These are phyloP conservation scores for Primulina eburnea DNA, from an alignment of 257 asterid species.

Conservation along the genomic window DNA sequence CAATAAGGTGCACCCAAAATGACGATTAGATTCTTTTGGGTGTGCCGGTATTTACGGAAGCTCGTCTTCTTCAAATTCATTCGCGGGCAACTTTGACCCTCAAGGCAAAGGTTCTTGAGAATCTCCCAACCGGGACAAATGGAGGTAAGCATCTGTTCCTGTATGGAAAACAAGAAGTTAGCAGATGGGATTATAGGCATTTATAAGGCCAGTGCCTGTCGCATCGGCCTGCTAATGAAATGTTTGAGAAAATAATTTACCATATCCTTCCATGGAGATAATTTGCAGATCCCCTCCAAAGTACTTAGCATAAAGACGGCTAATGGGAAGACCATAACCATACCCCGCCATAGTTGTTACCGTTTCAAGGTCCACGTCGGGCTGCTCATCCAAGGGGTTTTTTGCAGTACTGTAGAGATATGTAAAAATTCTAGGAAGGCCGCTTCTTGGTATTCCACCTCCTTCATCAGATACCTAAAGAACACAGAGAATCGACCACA, in stretches of 20 bases:
- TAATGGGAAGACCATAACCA: conserved; percentile 92
- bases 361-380: conserved; percentile 60
- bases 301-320: conserved; percentile 89
- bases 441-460: conserved; percentile 96
- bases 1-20: neutral
- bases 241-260: conserved; percentile 32
- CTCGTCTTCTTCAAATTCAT: neutral
- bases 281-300: conserved; percentile 95
- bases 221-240: neutral
- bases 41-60: conserved; percentile 5
- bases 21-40: neutral
- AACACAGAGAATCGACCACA: conserved; percentile 11
- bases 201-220: neutral
- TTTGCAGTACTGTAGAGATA: conserved; percentile 90
- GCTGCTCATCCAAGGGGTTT: conserved; percentile 65
- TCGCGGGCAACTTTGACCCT: conserved; percentile 3
- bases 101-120: conserved; percentile 55
- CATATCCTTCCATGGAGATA: conserved; percentile 97
- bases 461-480: conserved; percentile 92
- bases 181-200: neutral
- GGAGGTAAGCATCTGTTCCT: conserved; percentile 60
- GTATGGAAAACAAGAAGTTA: neutral
- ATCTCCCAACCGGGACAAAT: conserved; percentile 50
- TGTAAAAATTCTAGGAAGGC: conserved; percentile 79
- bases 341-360: conserved; percentile 84